These are phyloP conservation scores for Aureobasidium sp. DNA, from an alignment of 2,329 filamentous ascomycete genomes.

Conservation along the genomic window DNA sequence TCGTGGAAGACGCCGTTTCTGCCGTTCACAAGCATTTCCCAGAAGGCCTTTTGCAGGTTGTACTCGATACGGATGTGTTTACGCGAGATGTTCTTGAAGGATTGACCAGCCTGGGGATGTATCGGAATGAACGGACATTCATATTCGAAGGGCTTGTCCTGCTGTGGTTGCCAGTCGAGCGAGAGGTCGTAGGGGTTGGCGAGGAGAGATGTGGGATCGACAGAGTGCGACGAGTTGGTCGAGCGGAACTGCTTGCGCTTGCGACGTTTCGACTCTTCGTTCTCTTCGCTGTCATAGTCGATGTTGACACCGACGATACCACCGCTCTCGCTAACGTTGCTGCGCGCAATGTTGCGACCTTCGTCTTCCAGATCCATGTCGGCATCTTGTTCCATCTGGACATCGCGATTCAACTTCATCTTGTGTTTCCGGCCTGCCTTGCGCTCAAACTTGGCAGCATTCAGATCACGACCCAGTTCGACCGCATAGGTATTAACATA, in stretches of 20 bases:
- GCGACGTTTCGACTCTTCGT: conserved; percentile 13
- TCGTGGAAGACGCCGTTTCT: conserved; percentile 64
- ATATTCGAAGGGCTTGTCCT: conserved; percentile 9
- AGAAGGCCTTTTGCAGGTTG: conserved; percentile 55
- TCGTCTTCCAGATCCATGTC: conserved; percentile 7
- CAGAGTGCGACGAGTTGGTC: conserved; percentile 17
- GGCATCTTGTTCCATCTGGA: conserved; percentile 20
- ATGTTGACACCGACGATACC: conserved; percentile 23
- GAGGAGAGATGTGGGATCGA: conserved; percentile 14
- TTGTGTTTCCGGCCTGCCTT: conserved; percentile 16
- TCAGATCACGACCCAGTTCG: conserved; percentile 64
- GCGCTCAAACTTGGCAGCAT: conserved; percentile 37
- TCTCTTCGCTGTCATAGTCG: conserved; percentile 17
- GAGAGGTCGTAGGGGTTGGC: conserved; percentile 16
- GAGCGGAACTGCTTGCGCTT: conserved; percentile 30
- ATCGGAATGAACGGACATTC: conserved; percentile 54
- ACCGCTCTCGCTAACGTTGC: conserved; percentile 25
- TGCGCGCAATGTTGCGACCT: conserved; percentile 16
- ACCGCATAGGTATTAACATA: conserved; percentile 71
- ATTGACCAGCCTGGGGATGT: conserved; percentile 59
- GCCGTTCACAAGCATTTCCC: conserved; percentile 58
- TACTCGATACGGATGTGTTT: conserved; percentile 67
- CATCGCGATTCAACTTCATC: conserved; percentile 14
- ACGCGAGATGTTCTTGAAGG: conserved; percentile 67
- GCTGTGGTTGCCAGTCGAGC: conserved; percentile 10